A percentile compares a stretch with the other conserved stretches of the same genome.
These are phyloP conservation scores for Strobilomyces echinocephalus DNA, from an alignment of 768 basidiomycete genomes.

Conservation along the genomic window DNA sequence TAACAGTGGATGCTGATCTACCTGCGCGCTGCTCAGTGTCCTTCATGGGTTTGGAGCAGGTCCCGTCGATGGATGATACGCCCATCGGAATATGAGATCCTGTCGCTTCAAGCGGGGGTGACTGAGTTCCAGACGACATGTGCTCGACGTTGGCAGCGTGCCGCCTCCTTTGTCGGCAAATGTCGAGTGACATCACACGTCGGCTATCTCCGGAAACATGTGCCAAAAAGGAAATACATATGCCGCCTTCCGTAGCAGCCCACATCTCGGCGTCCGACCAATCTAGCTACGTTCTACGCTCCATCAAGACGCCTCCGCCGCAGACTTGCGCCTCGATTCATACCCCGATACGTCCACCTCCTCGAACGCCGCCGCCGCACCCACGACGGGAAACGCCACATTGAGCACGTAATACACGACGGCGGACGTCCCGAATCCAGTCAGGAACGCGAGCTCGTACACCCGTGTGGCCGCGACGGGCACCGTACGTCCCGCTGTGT, in stretches of 20 bases:
- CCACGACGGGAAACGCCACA: conserved; percentile 55
- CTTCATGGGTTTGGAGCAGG: conserved; percentile 32
- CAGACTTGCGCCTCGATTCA: background rate
- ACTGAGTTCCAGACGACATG: conserved; percentile 42
- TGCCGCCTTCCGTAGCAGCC: no score
- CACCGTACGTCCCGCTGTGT: conserved; percentile 51
- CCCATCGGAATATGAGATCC: conserved; percentile 46
- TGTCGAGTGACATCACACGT: conserved; percentile 24
- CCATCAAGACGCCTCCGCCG: background rate
- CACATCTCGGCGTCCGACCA: no score
- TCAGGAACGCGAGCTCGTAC: conserved; percentile 78
- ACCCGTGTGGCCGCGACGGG: conserved; percentile 67
- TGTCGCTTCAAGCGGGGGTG: conserved; percentile 51
- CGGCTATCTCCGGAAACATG: conserved; percentile 21
- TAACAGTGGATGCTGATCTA: conserved; percentile 15
- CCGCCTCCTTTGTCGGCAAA: background rate
- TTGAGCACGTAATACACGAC: conserved; percentile 60
- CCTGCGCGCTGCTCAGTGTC: conserved; percentile 45
- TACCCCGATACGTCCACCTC: conserved; percentile 52
- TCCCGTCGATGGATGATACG: conserved; percentile 39
- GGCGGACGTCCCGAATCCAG: conserved; percentile 70
- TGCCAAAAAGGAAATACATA: conserved; percentile 6
- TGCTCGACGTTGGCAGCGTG: background rate
- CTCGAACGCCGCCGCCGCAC: conserved; percentile 42
- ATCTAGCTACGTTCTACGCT: background rate